Evolutionary conservation across 768 basidiomycete genomes (phyloP), one percentile per base, ranked within the genome.

Genomic region (Naganishia onofrii): DNA sequence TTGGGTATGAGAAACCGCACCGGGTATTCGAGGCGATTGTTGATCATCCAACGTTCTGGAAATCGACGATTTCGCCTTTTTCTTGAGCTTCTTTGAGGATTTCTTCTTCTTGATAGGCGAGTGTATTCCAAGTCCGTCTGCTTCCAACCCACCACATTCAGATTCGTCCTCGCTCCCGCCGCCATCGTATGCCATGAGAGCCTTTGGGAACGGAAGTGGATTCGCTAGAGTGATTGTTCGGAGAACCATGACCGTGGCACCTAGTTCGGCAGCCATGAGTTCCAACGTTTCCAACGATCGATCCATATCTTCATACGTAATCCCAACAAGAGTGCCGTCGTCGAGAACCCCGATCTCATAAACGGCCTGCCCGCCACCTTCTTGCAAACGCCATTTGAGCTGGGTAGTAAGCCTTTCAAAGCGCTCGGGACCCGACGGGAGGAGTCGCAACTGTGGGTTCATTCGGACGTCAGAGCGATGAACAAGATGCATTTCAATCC

Each of bases 181-280:
- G 17, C 7, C 63, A 4, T 60, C 57, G 52, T 65, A n/a, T 13
- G 51, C 36, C 17, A 34, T 17, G 7, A 52, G 52, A 21, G 48
- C 66, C 26, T 67, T 67, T 34, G 66, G 34, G 32, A 53, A 67
- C 8, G 60, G 46, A 32, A 32, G 60, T 9, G 58, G 56, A 42
- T 34, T 70, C 15, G 67, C 58, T 7, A 80, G 60, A 15, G 76
- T 75, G 32, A 95, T 87, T 77, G 93, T 91, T 82, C 91, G 92
- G 19, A 93, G 89, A 32, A 96, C 87, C 57, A 93, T 88, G 68
- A 96, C 92, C 29, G 90, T 91, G 0, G 92, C 94, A 0, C 92
- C 93, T 48, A 97, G 89, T 77, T 95, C 93, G 29, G 89, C 88
- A 0, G 93, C 93, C 94, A 98, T 98, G 84, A 87, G 88, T 78